These are phyloP conservation scores for Cryptococcus hybrid DNA, from an alignment of 1,284 basidiomycete genomes.

Conservation along the genomic window DNA sequence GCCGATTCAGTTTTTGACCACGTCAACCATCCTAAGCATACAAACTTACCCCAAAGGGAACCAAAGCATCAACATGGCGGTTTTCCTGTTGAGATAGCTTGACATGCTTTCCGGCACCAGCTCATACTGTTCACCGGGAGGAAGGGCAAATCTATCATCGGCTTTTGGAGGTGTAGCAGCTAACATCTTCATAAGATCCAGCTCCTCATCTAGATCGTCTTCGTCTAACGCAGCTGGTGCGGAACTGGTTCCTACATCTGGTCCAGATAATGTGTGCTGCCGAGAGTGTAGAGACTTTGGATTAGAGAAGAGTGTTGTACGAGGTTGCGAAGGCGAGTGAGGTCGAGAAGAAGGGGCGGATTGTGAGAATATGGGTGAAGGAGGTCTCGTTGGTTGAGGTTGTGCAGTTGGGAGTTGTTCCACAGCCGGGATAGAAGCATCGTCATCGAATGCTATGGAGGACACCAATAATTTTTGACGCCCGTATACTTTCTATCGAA, in stretches of 20 bases:
- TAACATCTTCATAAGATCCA: conserved; percentile 42
- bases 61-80: conserved; percentile 49
- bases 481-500: not conserved
- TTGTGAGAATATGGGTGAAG: not conserved
- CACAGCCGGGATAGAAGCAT: not conserved
- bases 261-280: not conserved
- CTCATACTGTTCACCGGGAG: conserved; percentile 29
- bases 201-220: conserved; percentile 32
- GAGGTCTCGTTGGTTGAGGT: not conserved
- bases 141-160: conserved; percentile 23
- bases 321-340: not conserved
- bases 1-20: not conserved
- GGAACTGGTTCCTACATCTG: not conserved
- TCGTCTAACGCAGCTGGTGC: conserved; percentile 2
- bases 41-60: conserved; percentile 47
- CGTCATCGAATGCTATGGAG: not conserved
- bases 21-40: not conserved
- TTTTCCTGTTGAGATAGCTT: conserved; percentile 50
- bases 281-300: not conserved
- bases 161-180: conserved; percentile 18
- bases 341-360: not conserved
- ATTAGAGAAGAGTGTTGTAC: not conserved
- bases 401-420: not conserved
- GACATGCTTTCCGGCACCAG: conserved; percentile 48
- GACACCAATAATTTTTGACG: conserved; percentile 1